These are phyloP conservation scores for Paracoccidioides lutzii DNA, from an alignment of 2,329 filamentous ascomycete genomes.

Conservation along the genomic window DNA sequence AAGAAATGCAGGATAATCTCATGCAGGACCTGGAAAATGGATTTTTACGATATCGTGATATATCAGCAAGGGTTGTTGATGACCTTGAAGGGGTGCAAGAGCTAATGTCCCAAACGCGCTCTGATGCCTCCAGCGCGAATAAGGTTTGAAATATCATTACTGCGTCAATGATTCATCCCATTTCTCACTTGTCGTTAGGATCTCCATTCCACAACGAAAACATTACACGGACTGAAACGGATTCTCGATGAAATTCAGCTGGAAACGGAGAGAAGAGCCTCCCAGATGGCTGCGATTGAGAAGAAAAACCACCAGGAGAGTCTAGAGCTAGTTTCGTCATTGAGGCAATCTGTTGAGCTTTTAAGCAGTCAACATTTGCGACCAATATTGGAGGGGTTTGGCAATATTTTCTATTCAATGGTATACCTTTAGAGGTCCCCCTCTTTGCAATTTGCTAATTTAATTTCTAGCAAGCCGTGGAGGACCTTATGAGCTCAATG, in stretches of 20 bases:
- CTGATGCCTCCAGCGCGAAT: conserved; percentile 4
- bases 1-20: conserved; percentile 20
- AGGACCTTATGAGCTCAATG: conserved; percentile 11
- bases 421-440: conserved; percentile 13
- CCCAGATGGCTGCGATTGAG: conserved; percentile 18
- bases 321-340: conserved; percentile 18
- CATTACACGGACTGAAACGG: conserved; percentile 12
- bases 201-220: conserved; percentile 4
- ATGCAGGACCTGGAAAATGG: conserved; percentile 22
- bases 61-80: conserved; percentile 17
- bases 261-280: conserved; percentile 17
- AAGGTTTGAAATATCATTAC: conserved; percentile 5
- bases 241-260: conserved; percentile 6
- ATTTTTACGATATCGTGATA: conserved; percentile 13
- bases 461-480: conserved; percentile 10
- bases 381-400: conserved; percentile 19
- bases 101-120: conserved; percentile 9
- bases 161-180: background rate
- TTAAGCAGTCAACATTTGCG: conserved; percentile 20
- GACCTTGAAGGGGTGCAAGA: conserved; percentile 17
- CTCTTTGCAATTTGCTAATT: background rate
- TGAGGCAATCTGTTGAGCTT: conserved; percentile 22
- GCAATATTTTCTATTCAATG: conserved; percentile 22
- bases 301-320: conserved; percentile 17
- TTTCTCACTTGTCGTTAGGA: conserved; percentile 16